Conservation (phyloP, 495 filamentous ascomycete genomes). For the Penicillium canariense region DNA sequence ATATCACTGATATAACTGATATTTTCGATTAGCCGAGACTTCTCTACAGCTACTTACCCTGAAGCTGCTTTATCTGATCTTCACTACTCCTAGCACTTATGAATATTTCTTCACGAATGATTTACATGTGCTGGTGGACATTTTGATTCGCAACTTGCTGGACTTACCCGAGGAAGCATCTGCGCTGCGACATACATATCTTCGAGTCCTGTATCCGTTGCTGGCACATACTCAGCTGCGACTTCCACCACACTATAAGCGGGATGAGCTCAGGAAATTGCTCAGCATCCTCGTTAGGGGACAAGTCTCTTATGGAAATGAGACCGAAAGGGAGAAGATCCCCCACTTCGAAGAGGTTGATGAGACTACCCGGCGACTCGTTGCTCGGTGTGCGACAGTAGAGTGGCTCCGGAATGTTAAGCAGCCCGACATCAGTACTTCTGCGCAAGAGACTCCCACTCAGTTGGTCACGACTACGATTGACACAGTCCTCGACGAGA, state of each 20-base stretch:
- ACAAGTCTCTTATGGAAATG: conserved; percentile 34
- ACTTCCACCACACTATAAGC: conserved; percentile 84
- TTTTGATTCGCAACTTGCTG: conserved; percentile 92
- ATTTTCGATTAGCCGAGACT: conserved; percentile 61
- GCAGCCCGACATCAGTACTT: conserved; percentile 2
- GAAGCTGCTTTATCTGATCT: conserved; percentile 91
- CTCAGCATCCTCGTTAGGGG: conserved; percentile 61
- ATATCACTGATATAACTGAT: neutral
- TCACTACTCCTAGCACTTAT: conserved; percentile 84
- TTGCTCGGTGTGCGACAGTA: conserved; percentile 77
- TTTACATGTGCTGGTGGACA: conserved; percentile 88
- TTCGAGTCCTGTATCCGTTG: conserved; percentile 90
- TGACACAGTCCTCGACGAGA: conserved; percentile 24
- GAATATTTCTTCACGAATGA: conserved; percentile 99
- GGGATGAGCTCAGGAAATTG: conserved; percentile 74
- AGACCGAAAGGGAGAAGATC: conserved; percentile 45
- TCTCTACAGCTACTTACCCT: conserved; percentile 90
- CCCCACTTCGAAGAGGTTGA: conserved; percentile 89
- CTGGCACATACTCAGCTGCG: conserved; percentile 87
- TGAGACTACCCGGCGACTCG: conserved; percentile 81
- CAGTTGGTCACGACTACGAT: conserved; percentile 19
- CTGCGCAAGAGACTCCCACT: conserved; percentile 11
- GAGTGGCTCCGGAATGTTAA: conserved; percentile 65
- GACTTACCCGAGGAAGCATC: conserved; percentile 82
- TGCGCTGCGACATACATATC: conserved; percentile 89